These are phyloP conservation scores for Apophysomyces elegans DNA, from an alignment of 371 early-diverging fungal species.

Conservation along the genomic window DNA sequence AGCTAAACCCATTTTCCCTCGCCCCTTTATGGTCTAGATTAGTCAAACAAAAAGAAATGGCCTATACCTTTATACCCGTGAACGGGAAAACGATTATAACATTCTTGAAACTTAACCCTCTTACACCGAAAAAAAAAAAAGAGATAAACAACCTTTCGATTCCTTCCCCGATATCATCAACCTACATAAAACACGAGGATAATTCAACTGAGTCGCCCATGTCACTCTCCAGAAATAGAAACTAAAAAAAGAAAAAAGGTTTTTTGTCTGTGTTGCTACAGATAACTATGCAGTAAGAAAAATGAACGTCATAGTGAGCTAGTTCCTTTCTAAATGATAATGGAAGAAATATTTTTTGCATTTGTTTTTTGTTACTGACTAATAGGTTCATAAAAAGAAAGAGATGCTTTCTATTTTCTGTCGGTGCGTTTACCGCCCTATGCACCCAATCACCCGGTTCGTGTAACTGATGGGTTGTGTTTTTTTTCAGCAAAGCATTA, in stretches of 20 bases:
- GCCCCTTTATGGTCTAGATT: neutral
- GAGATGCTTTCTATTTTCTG: neutral
- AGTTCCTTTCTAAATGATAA: neutral
- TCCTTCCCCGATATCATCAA: too few relatives aligned
- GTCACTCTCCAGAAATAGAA: too few relatives aligned
- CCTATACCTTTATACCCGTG: neutral
- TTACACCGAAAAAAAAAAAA: too few relatives aligned
- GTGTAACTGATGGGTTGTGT: conserved; percentile 3
- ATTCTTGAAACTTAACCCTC: too few relatives aligned
- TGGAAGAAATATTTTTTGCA: neutral
- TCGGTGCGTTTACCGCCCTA: neutral
- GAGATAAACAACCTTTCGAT: too few relatives aligned
- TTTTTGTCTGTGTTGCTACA: too few relatives aligned
- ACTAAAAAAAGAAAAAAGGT: too few relatives aligned
- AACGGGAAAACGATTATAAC: neutral
- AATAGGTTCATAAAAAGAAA: too few relatives aligned
- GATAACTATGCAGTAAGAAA: too few relatives aligned
- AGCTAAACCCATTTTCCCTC: neutral
- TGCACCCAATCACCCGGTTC: neutral
- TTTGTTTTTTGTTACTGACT: neutral
- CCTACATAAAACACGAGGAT: neutral
- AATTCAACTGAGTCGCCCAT: too few relatives aligned
- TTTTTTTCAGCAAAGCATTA: neutral
- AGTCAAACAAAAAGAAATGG: neutral
- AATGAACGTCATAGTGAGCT: too few relatives aligned